Conservation (phyloP, 2,329 filamentous ascomycete species). For the Endocalyx cinctus region DNA sequence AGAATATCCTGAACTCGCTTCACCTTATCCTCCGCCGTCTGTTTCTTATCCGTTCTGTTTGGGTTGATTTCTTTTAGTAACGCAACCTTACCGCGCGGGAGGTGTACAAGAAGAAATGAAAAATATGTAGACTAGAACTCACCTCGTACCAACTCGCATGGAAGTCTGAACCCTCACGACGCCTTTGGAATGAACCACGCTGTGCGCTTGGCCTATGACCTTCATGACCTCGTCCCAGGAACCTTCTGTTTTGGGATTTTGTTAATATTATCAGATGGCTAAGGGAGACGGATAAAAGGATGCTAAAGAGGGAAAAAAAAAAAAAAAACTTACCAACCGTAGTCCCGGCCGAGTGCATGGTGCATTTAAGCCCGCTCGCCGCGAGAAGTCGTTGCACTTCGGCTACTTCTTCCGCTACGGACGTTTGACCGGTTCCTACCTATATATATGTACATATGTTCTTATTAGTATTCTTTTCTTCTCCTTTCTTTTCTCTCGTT, state of each 20-base stretch:
- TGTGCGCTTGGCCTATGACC: conserved; percentile 81
- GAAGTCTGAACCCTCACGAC: conserved; percentile 81
- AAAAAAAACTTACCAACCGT: conserved; percentile 68
- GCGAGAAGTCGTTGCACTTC: conserved; percentile 82
- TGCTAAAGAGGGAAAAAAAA: too few species aligned
- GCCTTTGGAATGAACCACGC: conserved; percentile 70
- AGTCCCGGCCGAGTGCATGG: conserved; percentile 91
- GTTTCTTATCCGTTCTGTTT: conserved; percentile 74
- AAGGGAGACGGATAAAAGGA: not conserved
- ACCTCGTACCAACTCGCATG: conserved; percentile 79
- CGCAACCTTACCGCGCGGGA: too few species aligned
- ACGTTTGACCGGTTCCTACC: conserved; percentile 75
- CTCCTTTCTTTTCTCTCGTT: too few species aligned
- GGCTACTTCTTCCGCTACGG: conserved; percentile 79
- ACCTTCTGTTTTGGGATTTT: conserved; percentile 60
- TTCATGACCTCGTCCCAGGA: conserved; percentile 84
- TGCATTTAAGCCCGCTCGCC: conserved; percentile 74
- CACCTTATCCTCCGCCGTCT: conserved; percentile 78
- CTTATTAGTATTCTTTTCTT: too few species aligned
- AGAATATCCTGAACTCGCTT: conserved; percentile 52
- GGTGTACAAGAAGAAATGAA: not conserved
- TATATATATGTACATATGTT: conserved; percentile 27
- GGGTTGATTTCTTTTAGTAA: not conserved
- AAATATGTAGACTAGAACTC: conserved; percentile 22
- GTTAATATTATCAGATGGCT: not conserved